phyloP scores from a whole-genome alignment of 768 basidiomycete species.

The Lactifluus hygrophoroides region DNA sequence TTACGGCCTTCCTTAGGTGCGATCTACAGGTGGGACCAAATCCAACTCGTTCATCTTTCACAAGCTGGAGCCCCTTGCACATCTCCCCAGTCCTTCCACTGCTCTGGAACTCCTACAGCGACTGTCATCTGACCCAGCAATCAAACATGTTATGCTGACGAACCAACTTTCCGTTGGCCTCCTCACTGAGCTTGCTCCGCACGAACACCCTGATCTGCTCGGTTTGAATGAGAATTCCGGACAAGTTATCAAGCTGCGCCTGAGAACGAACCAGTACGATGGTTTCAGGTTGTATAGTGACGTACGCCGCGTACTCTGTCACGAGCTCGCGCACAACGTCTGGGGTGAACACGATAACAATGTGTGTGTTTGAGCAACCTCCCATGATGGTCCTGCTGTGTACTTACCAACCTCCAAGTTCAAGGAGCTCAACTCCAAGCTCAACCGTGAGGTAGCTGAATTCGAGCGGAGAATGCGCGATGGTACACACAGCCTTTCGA shows the following conservation, averaged over 20 bases:
- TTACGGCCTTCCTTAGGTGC: constrained; percentile 34
- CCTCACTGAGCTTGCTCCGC: constrained; percentile 71
- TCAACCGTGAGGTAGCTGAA: constrained; percentile 64
- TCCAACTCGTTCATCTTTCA: constrained; percentile 51
- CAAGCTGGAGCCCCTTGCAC: constrained; percentile 47
- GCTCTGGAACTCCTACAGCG: constrained; percentile 48
- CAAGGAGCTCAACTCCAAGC: constrained; percentile 63
- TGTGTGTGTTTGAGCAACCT: constrained; percentile 42
- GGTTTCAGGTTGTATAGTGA: constrained; percentile 63
- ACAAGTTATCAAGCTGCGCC: constrained; percentile 53
- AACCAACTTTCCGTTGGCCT: constrained; percentile 61
- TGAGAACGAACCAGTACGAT: constrained; percentile 63
- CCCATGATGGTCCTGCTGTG: not conserved
- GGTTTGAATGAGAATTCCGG: constrained; percentile 62
- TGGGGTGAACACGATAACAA: constrained; percentile 67
- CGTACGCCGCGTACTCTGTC: constrained; percentile 60
- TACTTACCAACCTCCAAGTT: constrained; percentile 37
- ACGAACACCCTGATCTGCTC: constrained; percentile 59
- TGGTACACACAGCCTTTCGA: constrained; percentile 48
- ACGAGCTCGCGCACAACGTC: constrained; percentile 70
- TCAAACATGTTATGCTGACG: constrained; percentile 58
- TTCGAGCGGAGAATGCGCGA: constrained; percentile 46
- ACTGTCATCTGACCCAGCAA: constrained; percentile 62
- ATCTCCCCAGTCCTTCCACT: constrained; percentile 54
- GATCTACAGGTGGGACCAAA: constrained; percentile 41